Conservation (phyloP, 257 asterid genomes). For the Plantago ovata region DNA sequence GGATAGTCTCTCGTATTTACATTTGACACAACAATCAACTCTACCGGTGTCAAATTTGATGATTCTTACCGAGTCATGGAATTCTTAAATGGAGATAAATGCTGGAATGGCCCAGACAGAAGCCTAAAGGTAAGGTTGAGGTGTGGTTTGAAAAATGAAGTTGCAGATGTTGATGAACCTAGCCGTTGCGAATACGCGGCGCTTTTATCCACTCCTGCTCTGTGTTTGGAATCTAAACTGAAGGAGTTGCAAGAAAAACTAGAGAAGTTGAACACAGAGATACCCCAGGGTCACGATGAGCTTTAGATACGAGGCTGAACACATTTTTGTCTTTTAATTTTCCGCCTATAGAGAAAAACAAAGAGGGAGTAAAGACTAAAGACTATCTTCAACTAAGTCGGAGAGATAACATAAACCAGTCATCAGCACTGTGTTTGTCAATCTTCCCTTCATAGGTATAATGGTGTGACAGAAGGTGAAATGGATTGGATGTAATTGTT, state of each 20-base stretch:
- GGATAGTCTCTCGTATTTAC: too few relatives aligned
- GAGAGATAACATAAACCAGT: too few relatives aligned
- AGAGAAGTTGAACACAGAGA: constrained; percentile 53
- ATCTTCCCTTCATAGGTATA: too few relatives aligned
- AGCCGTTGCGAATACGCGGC: constrained; percentile 96
- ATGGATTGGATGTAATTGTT: too few relatives aligned
- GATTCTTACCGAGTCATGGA: constrained; percentile 68
- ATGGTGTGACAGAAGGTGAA: too few relatives aligned
- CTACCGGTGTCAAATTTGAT: too few relatives aligned
- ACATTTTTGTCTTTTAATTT: too few relatives aligned
- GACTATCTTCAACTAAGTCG: too few relatives aligned
- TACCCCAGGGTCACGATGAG: constrained; percentile 70
- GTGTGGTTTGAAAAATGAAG: constrained; percentile 87
- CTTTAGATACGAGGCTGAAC: constrained; percentile 27
- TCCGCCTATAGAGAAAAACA: too few relatives aligned
- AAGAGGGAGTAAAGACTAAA: too few relatives aligned
- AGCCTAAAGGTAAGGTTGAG: constrained; percentile 87
- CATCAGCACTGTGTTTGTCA: too few relatives aligned
- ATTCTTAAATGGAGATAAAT: constrained; percentile 79
- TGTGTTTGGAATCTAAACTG: constrained; percentile 71
- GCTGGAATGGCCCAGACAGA: constrained; percentile 99
- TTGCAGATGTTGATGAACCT: constrained; percentile 86
- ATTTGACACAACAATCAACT: too few relatives aligned
- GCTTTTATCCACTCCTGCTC: constrained; percentile 74
- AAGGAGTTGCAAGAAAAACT: constrained; percentile 80